Percentiles rank a stretch among this genome's conserved stretches.
phyloP scores from a whole-genome alignment of 129 eudicot species.

The Lonicera japonica region DNA sequence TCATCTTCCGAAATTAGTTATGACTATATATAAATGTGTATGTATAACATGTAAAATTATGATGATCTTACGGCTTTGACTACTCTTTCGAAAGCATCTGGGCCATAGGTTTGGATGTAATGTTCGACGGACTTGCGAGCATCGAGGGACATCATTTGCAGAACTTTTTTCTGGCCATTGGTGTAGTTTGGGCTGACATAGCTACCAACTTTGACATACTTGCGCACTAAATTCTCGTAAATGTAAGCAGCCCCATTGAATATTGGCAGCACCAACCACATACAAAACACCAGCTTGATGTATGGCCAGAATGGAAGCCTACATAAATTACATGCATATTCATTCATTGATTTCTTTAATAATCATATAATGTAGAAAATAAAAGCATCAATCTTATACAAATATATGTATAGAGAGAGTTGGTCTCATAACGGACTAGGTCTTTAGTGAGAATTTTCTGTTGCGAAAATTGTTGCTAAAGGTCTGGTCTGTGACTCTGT shows the following conservation, averaged over 20 bases:
- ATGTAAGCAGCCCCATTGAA: conserved; percentile 94
- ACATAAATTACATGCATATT: no score
- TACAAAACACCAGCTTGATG: conserved; percentile 75
- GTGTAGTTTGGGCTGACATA: conserved; percentile 57
- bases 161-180: conserved; percentile 73
- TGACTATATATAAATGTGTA: background rate
- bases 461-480: no score
- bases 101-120: conserved; percentile 79
- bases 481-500: no score
- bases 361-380: background rate
- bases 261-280: conserved; percentile 91
- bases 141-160: conserved; percentile 96
- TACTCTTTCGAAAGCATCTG: conserved; percentile 85
- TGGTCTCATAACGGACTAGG: no score
- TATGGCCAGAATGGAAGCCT: conserved; percentile 97
- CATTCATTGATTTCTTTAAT: background rate
- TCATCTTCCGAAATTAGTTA: no score
- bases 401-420: no score
- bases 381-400: no score
- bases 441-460: no score
- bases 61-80: conserved; percentile 62
- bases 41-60: no score
- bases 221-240: conserved; percentile 65
- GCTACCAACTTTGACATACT: conserved; percentile 62
- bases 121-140: conserved; percentile 82